Percentiles rank a stretch among this genome's conserved stretches.
These are phyloP conservation scores for Dryas integrifolia DNA, from an alignment of 331 rosid genomes.

Conservation along the genomic window DNA sequence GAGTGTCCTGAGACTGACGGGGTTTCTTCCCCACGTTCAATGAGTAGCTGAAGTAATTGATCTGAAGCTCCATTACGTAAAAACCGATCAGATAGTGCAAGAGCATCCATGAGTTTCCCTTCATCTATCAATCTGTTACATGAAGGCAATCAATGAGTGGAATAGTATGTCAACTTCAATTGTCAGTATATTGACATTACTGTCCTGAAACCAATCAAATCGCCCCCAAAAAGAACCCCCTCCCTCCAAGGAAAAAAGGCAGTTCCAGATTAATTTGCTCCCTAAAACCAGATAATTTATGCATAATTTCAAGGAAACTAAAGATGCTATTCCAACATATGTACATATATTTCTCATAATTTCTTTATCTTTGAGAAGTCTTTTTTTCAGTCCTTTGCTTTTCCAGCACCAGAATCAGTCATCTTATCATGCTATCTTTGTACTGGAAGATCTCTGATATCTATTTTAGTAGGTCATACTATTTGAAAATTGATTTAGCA, in stretches of 20 bases:
- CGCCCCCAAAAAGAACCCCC: not conserved
- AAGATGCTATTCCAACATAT: not conserved
- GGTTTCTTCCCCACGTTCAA: conserved; percentile 69
- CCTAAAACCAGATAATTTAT: conserved; percentile 4
- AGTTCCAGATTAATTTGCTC: not conserved
- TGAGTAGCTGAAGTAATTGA: conserved; percentile 74
- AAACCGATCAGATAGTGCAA: conserved; percentile 96
- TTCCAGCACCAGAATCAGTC: not conserved
- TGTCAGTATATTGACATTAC: not conserved
- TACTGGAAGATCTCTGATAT: conserved; percentile 1
- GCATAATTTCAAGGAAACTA: not conserved
- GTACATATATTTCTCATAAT: not conserved
- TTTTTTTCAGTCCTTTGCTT: conserved; percentile 7
- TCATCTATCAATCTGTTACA: conserved; percentile 70
- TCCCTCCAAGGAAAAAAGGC: not conserved
- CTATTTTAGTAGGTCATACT: not conserved
- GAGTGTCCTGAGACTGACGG: conserved; percentile 50
- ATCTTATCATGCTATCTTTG: not conserved
- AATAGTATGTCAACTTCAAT: not conserved
- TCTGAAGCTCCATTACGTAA: conserved; percentile 95
- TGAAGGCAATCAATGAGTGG: not conserved
- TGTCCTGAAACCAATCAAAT: not conserved
- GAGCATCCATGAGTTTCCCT: conserved; percentile 92
- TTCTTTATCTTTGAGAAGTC: not conserved
- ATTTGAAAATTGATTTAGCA: conserved; percentile 1